A percentile compares a stretch with the other conserved stretches of the same genome.
phyloP scores from a whole-genome alignment of 306 rosid genomes.

The Cicer cuneatum region DNA sequence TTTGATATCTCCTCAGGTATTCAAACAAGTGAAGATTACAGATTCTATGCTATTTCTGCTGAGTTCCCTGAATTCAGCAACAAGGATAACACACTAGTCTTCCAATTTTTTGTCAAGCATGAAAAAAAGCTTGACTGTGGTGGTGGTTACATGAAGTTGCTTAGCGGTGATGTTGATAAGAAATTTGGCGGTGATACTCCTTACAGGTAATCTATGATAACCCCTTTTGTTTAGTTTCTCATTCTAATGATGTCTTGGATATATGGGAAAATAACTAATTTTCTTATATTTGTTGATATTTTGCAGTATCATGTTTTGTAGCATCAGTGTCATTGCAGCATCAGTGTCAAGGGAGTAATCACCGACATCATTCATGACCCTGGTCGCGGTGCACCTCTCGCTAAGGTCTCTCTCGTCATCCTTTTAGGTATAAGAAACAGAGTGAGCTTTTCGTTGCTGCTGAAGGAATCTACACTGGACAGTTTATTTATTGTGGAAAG shows the following conservation, averaged over 20 bases:
- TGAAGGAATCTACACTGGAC: constrained; percentile 78
- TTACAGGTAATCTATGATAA: constrained; percentile 68
- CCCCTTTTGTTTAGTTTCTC: constrained; percentile 5
- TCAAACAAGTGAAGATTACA: constrained; percentile 95
- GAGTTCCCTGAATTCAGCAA: constrained; percentile 96
- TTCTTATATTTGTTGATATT: constrained; percentile 24
- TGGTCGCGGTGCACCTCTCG: constrained; percentile 86
- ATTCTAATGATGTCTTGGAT: not conserved
- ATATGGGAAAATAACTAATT: constrained; percentile 34
- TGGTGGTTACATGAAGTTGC: constrained; percentile 97
- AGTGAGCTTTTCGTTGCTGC: constrained; percentile 70
- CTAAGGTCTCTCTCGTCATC: constrained; percentile 76
- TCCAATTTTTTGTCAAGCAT: constrained; percentile 95
- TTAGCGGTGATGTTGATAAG: constrained; percentile 93
- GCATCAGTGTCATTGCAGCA: too few species aligned
- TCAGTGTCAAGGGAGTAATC: constrained; percentile 74
- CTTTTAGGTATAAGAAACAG: constrained; percentile 77
- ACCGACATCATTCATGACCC: constrained; percentile 81
- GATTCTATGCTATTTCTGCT: constrained; percentile 98
- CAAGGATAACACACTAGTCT: constrained; percentile 83
- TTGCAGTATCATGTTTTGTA: constrained; percentile 96
- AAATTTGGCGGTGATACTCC: too few species aligned
- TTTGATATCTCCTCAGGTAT: constrained; percentile 66
- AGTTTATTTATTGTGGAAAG: constrained; percentile 79
- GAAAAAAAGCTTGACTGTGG: constrained; percentile 99